Conservation (phyloP, 2,329 filamentous ascomycete species). For the Hypoxylon sp. region DNA sequence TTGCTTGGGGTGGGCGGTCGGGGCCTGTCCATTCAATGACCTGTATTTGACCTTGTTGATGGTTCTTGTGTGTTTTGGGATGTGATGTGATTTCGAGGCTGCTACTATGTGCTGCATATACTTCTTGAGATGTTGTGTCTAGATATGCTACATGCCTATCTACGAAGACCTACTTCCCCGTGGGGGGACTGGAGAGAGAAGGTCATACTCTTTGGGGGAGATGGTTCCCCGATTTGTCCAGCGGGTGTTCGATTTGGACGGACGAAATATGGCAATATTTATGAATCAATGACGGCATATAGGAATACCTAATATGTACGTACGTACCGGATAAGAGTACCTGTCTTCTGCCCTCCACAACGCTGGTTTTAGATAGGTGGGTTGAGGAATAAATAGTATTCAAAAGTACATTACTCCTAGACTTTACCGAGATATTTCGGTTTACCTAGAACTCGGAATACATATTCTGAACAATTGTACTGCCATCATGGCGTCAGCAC, state of each 20-base stretch:
- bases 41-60: constrained; percentile 2
- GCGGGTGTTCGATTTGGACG: not conserved
- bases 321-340: not conserved
- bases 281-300: not conserved
- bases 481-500: no score
- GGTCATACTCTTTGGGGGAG: not conserved
- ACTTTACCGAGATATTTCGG: no score
- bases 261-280: not conserved
- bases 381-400: no score
- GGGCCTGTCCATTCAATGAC: constrained; percentile 1
- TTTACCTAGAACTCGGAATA: no score
- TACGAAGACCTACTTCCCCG: no score
- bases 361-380: no score
- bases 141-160: not conserved
- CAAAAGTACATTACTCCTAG: no score
- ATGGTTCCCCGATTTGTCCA: not conserved
- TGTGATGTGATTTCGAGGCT: not conserved
- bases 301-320: not conserved
- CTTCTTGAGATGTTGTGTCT: not conserved
- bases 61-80: constrained; percentile 3
- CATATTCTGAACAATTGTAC: no score
- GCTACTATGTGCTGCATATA: no score
- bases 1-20: not conserved
- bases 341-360: no score
- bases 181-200: not conserved